Evolutionary conservation across 2,329 filamentous ascomycete species (phyloP), one percentile per base, ranked within the genome.

Genomic region (Atkinsonella hypoxylon): DNA sequence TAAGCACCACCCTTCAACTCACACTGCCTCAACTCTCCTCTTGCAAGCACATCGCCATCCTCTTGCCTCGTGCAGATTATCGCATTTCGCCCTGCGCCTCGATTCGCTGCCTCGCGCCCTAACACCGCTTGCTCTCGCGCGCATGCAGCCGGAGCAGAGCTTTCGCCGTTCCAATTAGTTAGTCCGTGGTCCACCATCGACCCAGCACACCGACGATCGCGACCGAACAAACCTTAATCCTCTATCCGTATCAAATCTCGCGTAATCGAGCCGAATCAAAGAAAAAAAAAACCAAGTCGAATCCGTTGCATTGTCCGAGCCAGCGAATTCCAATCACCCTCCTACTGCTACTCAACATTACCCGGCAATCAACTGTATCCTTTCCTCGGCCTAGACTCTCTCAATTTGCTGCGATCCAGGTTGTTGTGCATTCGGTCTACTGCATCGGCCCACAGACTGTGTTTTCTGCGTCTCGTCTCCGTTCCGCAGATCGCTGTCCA

Each of bases 61-160:
- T 18, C 50, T 42, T 52, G 50, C 50, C 43, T 43, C 18, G 38
- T 26, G 50, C 47, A 49, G 47, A 49, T 36, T 41, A 39, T 38
- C 32, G 39, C 20, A 26, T 38, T 32, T 15, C 36, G 43, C 38
- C n/a, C 49, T 38, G 45, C 50, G n/a, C 41, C 13, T 36, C 39
- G 30, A 36, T 36, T 43, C 42, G 17, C 31, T 17, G 30, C 40
- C 40, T 30, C 20, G 12, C 39, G 18, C 31, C 22, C 9, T 18
- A 30, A 18, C 10, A 44, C 15, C 18, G 6, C 13, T 38, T 10
- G n/a, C 20, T 43, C 10, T 18, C 15, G 40, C 4, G 30, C 31
- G 47, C 34, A 36, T 26, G 26, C 26, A 26, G 8, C 26, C 7
- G 26, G 26, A 26, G 26, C 26, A 26, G 26, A 26, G 26, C 5